Conservation (phyloP, 2,329 filamentous ascomycete species). For the Ophiosphaerella herpotricha region DNA sequence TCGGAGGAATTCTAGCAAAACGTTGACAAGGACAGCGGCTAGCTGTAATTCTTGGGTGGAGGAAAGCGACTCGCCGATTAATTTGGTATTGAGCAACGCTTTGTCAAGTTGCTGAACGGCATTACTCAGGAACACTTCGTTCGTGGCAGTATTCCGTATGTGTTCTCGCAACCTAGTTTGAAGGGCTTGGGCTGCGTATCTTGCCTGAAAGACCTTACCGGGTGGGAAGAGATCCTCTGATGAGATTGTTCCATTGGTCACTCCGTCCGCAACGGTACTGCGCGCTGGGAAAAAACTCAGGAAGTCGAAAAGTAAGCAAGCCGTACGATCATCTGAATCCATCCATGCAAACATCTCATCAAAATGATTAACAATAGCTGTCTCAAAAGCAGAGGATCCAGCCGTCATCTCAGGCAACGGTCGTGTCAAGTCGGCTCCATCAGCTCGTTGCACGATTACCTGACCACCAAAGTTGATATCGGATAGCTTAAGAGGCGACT, state of each 20-base stretch:
- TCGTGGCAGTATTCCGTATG: slow-evolving; percentile 32
- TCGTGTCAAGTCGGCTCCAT: slow-evolving; percentile 31
- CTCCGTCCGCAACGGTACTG: slow-evolving; percentile 32
- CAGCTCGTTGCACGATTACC: slow-evolving; percentile 38
- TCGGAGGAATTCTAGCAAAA: slow-evolving; percentile 42
- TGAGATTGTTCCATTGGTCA: slow-evolving; percentile 27
- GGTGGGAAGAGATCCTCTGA: slow-evolving; percentile 38
- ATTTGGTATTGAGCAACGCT: slow-evolving; percentile 32
- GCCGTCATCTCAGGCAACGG: slow-evolving; percentile 18
- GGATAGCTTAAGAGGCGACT: slow-evolving; percentile 63
- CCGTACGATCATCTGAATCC: slow-evolving; percentile 64
- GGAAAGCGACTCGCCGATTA: slow-evolving; percentile 28
- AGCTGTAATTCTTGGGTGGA: slow-evolving; percentile 30
- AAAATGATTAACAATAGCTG: slow-evolving; percentile 80
- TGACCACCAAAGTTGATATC: slow-evolving; percentile 51
- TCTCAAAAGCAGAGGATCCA: slow-evolving; percentile 64
- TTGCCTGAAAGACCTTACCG: slow-evolving; percentile 41
- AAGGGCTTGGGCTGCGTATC: slow-evolving; percentile 39
- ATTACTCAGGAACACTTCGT: slow-evolving; percentile 39
- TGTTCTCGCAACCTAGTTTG: slow-evolving; percentile 38
- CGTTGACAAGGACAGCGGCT: slow-evolving; percentile 32
- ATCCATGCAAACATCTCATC: slow-evolving; percentile 82
- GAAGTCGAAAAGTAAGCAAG: slow-evolving; percentile 42
- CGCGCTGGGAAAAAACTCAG: slow-evolving; percentile 38
- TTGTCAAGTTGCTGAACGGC: slow-evolving; percentile 35